These are phyloP conservation scores for Trichophyton mentagrophytes DNA, from an alignment of 2,329 filamentous ascomycete species.

Conservation along the genomic window DNA sequence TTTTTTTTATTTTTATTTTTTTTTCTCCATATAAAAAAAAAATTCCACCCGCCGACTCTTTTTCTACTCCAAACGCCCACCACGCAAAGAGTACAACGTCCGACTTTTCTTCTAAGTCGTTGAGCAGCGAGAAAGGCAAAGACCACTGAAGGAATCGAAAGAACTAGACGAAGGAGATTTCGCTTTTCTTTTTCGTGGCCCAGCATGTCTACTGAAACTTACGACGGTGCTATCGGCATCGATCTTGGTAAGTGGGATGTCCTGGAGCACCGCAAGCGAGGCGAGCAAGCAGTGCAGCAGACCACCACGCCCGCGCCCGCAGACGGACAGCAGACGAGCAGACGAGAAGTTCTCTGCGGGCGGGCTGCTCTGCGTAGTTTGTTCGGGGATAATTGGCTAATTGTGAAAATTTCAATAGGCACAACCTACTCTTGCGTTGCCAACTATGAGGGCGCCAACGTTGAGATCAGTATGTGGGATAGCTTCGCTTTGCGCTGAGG, in stretches of 20 bases:
- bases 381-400: slow-evolving; percentile 12
- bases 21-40: neutral
- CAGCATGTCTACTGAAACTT: slow-evolving; percentile 93
- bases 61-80: neutral
- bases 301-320: neutral
- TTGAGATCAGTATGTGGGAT: slow-evolving; percentile 73
- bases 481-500: slow-evolving; percentile 8
- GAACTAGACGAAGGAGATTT: neutral
- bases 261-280: neutral
- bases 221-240: slow-evolving; percentile 99
- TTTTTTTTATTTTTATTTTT: neutral
- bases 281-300: neutral
- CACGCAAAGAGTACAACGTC: neutral
- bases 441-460: slow-evolving; percentile 98
- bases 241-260: slow-evolving; percentile 67
- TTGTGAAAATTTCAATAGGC: slow-evolving; percentile 41
- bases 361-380: neutral
- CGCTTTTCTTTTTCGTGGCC: slow-evolving; percentile 10
- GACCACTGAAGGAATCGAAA: neutral
- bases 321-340: neutral
- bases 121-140: neutral
- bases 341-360: neutral
- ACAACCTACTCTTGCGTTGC: slow-evolving; percentile 99
- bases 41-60: neutral
- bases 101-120: neutral